These are phyloP conservation scores for Mucor lusitanicus DNA, from an alignment of 371 early-diverging fungal genomes.

Conservation along the genomic window DNA sequence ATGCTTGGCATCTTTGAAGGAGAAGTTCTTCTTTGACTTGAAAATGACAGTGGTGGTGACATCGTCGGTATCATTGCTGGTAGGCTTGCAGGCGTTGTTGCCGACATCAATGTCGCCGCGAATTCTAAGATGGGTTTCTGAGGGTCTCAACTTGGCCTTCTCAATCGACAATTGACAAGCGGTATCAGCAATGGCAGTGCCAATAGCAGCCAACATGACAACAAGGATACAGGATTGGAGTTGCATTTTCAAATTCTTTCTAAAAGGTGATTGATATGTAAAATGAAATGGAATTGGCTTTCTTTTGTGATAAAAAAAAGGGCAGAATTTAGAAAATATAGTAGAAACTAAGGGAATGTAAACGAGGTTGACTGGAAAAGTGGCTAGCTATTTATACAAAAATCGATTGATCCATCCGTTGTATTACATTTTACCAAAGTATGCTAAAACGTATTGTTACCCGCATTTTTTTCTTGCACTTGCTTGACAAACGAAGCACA, in stretches of 20 bases:
- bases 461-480: background rate
- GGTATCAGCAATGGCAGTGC: slow-evolving; percentile 8
- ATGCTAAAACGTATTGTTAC: slow-evolving; percentile 1
- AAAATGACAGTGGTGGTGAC: slow-evolving; percentile 11
- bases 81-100: slow-evolving; percentile 13
- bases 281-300: background rate
- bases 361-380: background rate
- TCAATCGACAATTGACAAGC: slow-evolving; percentile 11
- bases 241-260: slow-evolving; percentile 10
- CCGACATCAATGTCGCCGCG: slow-evolving; percentile 11
- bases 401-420: background rate
- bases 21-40: slow-evolving; percentile 1
- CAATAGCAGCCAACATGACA: slow-evolving; percentile 8
- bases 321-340: slow-evolving; percentile 1
- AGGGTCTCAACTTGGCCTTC: slow-evolving; percentile 13
- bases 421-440: background rate
- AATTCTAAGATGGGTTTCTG: slow-evolving; percentile 16
- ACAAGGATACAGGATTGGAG: slow-evolving; percentile 9
- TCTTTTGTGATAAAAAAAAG: background rate
- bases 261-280: background rate
- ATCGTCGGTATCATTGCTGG: background rate
- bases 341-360: background rate
- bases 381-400: slow-evolving; percentile 2
- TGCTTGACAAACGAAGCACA: background rate
- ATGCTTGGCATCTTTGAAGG: slow-evolving; percentile 4